These are phyloP conservation scores for Polygonum maritimum DNA, from an alignment of 148 eudicot genomes.

Conservation along the genomic window DNA sequence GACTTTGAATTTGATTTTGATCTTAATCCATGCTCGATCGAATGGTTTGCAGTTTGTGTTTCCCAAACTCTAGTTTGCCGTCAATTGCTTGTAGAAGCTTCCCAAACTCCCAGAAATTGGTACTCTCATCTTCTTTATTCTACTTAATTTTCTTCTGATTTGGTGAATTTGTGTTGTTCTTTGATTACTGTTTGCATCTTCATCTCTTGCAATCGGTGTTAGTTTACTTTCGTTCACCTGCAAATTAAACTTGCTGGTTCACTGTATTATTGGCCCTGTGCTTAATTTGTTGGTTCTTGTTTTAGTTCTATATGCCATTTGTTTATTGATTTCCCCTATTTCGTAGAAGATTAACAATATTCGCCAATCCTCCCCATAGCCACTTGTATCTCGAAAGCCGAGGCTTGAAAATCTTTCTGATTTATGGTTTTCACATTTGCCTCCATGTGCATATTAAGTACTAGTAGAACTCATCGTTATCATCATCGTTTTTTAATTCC, in stretches of 20 bases:
- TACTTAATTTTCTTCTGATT: too few relatives aligned
- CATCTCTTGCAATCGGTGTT: neutral
- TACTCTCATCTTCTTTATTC: too few relatives aligned
- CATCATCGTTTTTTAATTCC: neutral
- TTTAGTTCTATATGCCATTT: neutral
- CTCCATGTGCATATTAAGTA: neutral
- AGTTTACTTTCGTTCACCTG: too few relatives aligned
- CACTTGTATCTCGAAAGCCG: neutral
- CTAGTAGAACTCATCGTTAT: too few relatives aligned
- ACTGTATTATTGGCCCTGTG: neutral
- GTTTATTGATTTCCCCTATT: conserved; percentile 1
- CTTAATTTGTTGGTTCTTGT: neutral
- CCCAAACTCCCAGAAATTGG: too few relatives aligned
- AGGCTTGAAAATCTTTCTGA: conserved; percentile 6
- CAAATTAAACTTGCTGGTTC: too few relatives aligned
- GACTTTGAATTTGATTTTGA: too few relatives aligned
- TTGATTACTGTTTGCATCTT: neutral
- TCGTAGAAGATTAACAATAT: neutral
- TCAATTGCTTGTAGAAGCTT: too few relatives aligned
- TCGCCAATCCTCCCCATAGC: neutral
- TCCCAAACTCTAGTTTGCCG: too few relatives aligned
- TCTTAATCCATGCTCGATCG: too few relatives aligned
- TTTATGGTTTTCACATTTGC: neutral
- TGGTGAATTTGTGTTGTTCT: neutral
- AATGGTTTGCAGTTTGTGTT: too few relatives aligned